A percentile compares a stretch with the other conserved stretches of the same genome.
Evolutionary conservation across 2,329 filamentous ascomycete genomes (phyloP).

Genomic region (Lachnellula arida): DNA sequence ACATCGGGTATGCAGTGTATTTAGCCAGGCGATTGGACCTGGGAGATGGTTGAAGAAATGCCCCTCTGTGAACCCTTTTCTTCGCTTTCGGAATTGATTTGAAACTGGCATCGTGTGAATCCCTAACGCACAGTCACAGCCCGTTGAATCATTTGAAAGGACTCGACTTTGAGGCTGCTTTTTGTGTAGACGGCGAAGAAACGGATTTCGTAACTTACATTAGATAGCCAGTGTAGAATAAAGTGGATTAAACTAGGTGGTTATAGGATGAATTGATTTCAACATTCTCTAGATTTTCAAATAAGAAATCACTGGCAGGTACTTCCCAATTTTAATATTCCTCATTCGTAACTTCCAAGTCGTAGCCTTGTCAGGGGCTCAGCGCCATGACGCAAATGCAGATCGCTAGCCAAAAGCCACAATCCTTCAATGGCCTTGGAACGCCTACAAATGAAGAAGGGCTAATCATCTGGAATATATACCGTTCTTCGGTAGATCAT

Average conservation of each 20-base stretch:
- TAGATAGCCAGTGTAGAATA: neutral
- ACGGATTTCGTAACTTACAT: too few species aligned
- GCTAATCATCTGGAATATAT: too few species aligned
- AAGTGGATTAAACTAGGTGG: neutral
- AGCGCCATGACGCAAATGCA: neutral
- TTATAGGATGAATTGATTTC: neutral
- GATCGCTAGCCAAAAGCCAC: neutral
- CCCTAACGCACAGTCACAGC: neutral
- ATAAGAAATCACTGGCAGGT: neutral
- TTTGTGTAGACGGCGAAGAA: too few species aligned
- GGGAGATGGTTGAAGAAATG: neutral
- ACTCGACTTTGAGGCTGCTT: neutral
- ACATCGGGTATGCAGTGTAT: conserved; percentile 1
- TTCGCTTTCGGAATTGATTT: neutral
- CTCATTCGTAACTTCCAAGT: neutral
- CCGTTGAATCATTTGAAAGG: neutral
- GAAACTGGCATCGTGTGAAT: neutral
- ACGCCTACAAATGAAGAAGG: neutral
- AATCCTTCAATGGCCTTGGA: neutral
- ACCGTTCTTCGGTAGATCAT: too few species aligned
- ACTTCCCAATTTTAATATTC: neutral
- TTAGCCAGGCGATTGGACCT: neutral
- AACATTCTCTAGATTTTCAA: too few species aligned
- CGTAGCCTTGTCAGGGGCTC: neutral
- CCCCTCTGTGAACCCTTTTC: neutral